These are phyloP conservation scores for Xylariaceae sp. DNA, from an alignment of 2,329 filamentous ascomycete genomes.

Conservation along the genomic window DNA sequence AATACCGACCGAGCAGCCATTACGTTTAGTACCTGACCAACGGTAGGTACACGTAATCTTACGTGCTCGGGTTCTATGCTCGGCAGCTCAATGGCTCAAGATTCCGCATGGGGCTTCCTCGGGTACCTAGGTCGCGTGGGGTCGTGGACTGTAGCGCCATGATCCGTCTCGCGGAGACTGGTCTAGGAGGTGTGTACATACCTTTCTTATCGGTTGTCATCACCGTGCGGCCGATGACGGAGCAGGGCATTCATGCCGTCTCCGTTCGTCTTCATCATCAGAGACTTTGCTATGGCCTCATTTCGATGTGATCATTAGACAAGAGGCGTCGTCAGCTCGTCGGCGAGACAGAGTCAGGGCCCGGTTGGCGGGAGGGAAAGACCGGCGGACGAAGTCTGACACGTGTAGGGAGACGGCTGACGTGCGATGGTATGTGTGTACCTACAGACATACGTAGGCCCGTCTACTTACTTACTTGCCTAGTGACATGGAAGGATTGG, in stretches of 20 bases:
- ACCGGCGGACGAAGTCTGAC: not conserved
- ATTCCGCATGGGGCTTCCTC: not conserved
- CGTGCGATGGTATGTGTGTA: not conserved
- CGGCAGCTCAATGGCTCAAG: not conserved
- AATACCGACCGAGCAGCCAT: not conserved
- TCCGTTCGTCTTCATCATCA: no score
- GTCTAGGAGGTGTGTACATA: not conserved
- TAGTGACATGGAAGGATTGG: not conserved
- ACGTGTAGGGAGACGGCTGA: constrained; percentile 4
- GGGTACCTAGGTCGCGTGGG: not conserved
- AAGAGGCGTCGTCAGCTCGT: no score
- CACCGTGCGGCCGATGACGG: not conserved
- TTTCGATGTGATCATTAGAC: no score
- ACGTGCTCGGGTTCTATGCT: not conserved
- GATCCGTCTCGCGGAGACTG: not conserved
- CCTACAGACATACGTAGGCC: not conserved
- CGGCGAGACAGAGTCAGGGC: no score
- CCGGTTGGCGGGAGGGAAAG: not conserved
- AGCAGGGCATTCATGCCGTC: not conserved
- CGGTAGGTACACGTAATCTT: no score
- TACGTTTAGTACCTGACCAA: no score
- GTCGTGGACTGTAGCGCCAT: not conserved
- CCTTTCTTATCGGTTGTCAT: not conserved
- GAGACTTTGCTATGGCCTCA: no score
- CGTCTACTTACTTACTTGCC: no score